phyloP scores from a whole-genome alignment of 176 grass and related monocot genomes.

The Themeda triandra region DNA sequence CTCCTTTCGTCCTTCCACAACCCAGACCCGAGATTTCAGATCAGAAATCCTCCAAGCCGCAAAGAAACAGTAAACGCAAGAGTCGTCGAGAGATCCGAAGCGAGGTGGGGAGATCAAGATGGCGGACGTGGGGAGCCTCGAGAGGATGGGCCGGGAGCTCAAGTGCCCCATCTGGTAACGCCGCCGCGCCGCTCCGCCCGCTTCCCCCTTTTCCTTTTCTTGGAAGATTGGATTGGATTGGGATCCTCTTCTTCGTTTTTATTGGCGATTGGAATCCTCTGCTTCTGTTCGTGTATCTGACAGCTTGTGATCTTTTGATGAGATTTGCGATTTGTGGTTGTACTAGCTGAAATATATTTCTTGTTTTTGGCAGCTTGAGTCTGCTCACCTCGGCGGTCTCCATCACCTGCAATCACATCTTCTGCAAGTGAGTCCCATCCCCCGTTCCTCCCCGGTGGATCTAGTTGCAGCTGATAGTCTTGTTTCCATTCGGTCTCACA shows the following conservation, averaged over 20 bases:
- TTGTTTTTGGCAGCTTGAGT: slow-evolving; percentile 54
- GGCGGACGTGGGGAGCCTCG: slow-evolving; percentile 63
- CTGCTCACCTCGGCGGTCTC: slow-evolving; percentile 61
- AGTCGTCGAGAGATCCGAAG: slow-evolving; percentile 1
- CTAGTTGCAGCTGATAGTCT: not conserved
- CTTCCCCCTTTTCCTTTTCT: not conserved
- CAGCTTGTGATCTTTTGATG: not conserved
- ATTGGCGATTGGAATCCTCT: not conserved
- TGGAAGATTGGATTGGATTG: not conserved
- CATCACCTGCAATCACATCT: slow-evolving; percentile 77
- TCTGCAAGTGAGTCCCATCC: slow-evolving; percentile 70
- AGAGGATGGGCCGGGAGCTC: slow-evolving; percentile 88
- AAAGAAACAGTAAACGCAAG: not conserved
- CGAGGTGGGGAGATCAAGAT: slow-evolving; percentile 34
- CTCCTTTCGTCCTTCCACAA: not conserved
- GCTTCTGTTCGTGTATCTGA: not conserved
- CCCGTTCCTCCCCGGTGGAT: not conserved
- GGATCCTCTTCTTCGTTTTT: not conserved
- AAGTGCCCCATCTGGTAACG: slow-evolving; percentile 90
- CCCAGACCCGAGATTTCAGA: not conserved
- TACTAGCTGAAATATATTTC: not conserved
- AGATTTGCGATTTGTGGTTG: not conserved
- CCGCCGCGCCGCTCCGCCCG: not conserved
- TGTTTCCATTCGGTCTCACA: not conserved
- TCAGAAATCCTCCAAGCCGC: not conserved